Conservation (phyloP, 345 rosid genomes). For the Garcia nutans region DNA sequence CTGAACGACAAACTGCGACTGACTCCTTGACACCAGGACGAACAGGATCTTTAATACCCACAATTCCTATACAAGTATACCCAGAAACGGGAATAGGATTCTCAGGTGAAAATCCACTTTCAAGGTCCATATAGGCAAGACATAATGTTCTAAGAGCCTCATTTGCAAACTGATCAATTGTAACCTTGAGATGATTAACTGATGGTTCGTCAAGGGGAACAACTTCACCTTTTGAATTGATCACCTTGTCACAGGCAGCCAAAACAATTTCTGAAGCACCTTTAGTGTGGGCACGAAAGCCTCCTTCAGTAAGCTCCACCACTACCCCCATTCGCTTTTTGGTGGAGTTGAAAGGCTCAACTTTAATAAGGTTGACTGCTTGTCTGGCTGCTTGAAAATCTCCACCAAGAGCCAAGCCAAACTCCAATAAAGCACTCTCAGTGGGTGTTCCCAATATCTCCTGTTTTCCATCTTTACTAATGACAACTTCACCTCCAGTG, state of each 20-base stretch:
- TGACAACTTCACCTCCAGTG: conserved; percentile 86
- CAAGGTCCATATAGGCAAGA: conserved; percentile 65
- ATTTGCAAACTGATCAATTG: conserved; percentile 72
- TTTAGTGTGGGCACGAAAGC: conserved; percentile 68
- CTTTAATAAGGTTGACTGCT: conserved; percentile 55
- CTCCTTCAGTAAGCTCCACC: conserved; percentile 65
- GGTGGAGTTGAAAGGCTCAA: conserved; percentile 91
- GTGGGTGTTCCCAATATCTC: conserved; percentile 91
- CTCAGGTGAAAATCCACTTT: conserved; percentile 49
- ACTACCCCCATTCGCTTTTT: conserved; percentile 91
- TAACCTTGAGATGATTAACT: conserved; percentile 49
- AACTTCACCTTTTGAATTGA: conserved; percentile 66
- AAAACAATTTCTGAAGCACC: conserved; percentile 94
- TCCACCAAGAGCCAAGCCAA: conserved; percentile 81
- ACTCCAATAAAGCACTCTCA: conserved; percentile 78
- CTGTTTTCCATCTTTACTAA: conserved; percentile 56
- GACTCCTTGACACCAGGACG: conserved; percentile 94
- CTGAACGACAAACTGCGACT: conserved; percentile 78
- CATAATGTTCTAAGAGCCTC: conserved; percentile 94
- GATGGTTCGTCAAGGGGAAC: conserved; percentile 69
- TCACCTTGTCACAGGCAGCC: conserved; percentile 74
- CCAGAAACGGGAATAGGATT: conserved; percentile 57
- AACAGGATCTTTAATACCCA: conserved; percentile 93
- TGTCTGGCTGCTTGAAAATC: conserved; percentile 63
- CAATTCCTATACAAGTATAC: conserved; percentile 70